Conservation (phyloP, 805 yeast genomes). For the Candida chauliodis region DNA sequence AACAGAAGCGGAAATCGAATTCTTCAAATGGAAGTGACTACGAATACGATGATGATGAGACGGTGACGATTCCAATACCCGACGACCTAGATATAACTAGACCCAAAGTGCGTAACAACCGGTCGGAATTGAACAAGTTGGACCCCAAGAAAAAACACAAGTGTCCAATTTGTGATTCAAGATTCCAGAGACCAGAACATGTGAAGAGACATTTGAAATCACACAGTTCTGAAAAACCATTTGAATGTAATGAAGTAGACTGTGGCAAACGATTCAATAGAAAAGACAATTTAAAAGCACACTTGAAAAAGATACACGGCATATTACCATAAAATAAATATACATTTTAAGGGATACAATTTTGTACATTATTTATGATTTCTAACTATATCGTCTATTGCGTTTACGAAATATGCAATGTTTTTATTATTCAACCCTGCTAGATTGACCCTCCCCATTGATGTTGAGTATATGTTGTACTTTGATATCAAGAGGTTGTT, state of each 20-base stretch:
- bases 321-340: background rate
- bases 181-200: constrained; percentile 70
- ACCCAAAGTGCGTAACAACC: constrained; percentile 11
- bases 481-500: constrained; percentile 26
- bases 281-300: constrained; percentile 59
- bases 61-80: constrained; percentile 11
- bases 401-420: constrained; percentile 33
- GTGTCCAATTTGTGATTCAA: constrained; percentile 61
- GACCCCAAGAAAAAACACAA: constrained; percentile 56
- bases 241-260: constrained; percentile 46
- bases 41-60: constrained; percentile 8
- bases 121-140: constrained; percentile 24
- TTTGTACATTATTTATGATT: background rate
- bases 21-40: background rate
- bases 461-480: constrained; percentile 37
- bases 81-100: constrained; percentile 10
- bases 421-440: constrained; percentile 42
- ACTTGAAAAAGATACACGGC: constrained; percentile 56
- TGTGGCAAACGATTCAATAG: constrained; percentile 58
- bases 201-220: constrained; percentile 62
- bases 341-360: background rate
- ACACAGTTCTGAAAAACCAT: constrained; percentile 57
- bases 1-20: background rate
- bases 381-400: constrained; percentile 37
- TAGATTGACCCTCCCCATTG: constrained; percentile 41